Evolutionary conservation across 2,329 filamentous ascomycete species (phyloP), one percentile per base, ranked within the genome.

Genomic region (Diaporthe sp.): DNA sequence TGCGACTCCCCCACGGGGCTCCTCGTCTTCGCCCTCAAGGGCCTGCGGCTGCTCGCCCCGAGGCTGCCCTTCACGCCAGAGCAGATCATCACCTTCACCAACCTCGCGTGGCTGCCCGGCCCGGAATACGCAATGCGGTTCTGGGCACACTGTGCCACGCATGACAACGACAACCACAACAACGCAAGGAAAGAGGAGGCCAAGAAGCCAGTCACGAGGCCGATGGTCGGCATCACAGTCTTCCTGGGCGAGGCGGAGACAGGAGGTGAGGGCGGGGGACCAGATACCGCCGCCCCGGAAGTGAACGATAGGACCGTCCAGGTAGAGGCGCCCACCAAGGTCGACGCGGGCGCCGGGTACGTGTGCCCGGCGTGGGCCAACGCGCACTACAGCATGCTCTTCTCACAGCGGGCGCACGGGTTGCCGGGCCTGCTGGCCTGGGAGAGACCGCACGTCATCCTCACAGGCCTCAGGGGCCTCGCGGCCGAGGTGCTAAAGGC

Each of bases 81-180:
- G 20, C 90, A 93, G 73, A 85, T 94, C 34, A 85, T 94, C 75
- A 90, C 90, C 25, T 85, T 92, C 79, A 88, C 90, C 1, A 88
- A 90, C 80, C 83, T 93, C 39, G 89, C 91, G 31, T 94, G 92
- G 92, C 82, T 94, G 0, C 92, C 92, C 0, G 92, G 92, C 0
- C 91, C 91, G 0, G 92, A 94, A 79, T 88, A 88, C 2, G 88
- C 87, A 4, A 82, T 93, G 78, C 85, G 91, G 37, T 92, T 88
- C 74, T 90, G 88, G 89, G 85, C 88, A 9, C 81, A 86, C 49
- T 87, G 86, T 53, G 82, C 83, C 22, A 81, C 82, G n/a, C 82
- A 85, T 51, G 77, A 79, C 10, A 83, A 85, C 58, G 80, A 79
- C 57, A 79, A 79, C 10, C 83, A 85, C 58, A 80, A 79, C 58